These are phyloP conservation scores for Rubus idaeus DNA, from an alignment of 306 rosid species.

Conservation along the genomic window DNA sequence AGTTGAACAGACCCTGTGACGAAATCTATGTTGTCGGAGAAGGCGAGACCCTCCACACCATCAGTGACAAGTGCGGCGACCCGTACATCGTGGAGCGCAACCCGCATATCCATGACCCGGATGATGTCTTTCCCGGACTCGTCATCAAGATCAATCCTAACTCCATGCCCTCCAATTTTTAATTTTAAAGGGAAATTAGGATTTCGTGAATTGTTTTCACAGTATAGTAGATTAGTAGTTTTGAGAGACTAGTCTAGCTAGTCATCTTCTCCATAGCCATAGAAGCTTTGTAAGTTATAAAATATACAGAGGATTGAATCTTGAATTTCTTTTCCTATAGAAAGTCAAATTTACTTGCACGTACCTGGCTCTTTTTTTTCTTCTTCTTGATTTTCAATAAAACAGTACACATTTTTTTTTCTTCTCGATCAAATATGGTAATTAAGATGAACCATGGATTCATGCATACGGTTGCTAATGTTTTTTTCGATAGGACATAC, in stretches of 20 bases:
- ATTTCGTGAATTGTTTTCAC: neutral
- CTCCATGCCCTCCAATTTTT: neutral
- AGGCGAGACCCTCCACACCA: conserved; percentile 78
- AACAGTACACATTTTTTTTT: neutral
- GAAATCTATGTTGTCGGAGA: conserved; percentile 58
- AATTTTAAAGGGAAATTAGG: too few relatives aligned
- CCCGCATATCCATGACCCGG: conserved; percentile 87
- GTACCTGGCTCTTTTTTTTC: neutral
- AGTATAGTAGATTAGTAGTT: neutral
- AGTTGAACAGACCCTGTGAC: conserved; percentile 36
- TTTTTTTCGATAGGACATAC: too few relatives aligned
- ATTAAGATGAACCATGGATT: neutral
- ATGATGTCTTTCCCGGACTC: conserved; percentile 84
- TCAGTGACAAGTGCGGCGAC: conserved; percentile 79
- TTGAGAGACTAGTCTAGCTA: neutral
- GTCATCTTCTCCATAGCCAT: neutral
- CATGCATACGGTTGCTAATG: neutral
- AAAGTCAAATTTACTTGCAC: neutral
- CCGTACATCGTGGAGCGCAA: conserved; percentile 78
- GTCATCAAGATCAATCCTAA: conserved; percentile 62
- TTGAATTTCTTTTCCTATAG: neutral
- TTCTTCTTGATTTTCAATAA: neutral
- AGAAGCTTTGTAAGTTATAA: conserved; percentile 5
- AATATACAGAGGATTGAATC: neutral
- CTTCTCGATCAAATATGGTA: neutral